A percentile compares a stretch with the other conserved stretches of the same genome.
Evolutionary conservation across 2,329 filamentous ascomycete species (phyloP).

Genomic region (Geosmithia morbida): DNA sequence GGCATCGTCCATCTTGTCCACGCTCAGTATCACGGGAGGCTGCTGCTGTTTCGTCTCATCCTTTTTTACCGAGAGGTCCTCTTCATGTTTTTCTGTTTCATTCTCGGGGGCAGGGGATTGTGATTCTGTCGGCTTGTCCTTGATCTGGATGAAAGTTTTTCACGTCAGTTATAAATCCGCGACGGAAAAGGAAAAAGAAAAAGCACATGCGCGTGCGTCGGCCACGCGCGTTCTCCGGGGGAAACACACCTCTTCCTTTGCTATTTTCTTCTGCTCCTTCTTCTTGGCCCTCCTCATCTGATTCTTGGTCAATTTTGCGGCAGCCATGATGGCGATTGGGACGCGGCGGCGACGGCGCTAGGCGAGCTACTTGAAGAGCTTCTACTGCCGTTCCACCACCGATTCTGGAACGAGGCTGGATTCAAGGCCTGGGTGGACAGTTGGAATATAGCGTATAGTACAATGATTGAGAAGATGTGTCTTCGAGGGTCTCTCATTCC

Average conservation of each 20-base stretch:
- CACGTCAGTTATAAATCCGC: neutral
- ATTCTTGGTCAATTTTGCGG: constrained; percentile 77
- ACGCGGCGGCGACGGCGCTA: constrained; percentile 3
- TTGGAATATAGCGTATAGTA: constrained; percentile 20
- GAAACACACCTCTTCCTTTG: constrained; percentile 6
- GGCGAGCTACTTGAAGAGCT: constrained; percentile 4
- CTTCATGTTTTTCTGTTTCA: neutral
- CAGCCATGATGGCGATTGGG: constrained; percentile 33
- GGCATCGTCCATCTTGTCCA: constrained; percentile 23
- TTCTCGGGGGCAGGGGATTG: constrained; percentile 19
- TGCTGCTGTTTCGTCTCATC: constrained; percentile 9
- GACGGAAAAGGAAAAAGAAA: neutral
- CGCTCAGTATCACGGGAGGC: constrained; percentile 20
- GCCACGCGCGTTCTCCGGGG: neutral
- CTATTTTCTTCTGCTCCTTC: constrained; percentile 72
- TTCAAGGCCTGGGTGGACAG: constrained; percentile 17
- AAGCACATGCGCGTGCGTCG: neutral
- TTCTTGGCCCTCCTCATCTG: constrained; percentile 86
- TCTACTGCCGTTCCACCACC: constrained; percentile 11
- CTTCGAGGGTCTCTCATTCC: constrained; percentile 24
- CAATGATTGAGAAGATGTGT: constrained; percentile 16
- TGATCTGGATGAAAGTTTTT: neutral
- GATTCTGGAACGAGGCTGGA: constrained; percentile 12
- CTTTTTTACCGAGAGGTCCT: constrained; percentile 4
- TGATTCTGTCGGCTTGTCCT: constrained; percentile 3